Evolutionary conservation across 805 yeast species (phyloP), one percentile per base, ranked within the genome.

Genomic region (Yamadazyma tumulicola): DNA sequence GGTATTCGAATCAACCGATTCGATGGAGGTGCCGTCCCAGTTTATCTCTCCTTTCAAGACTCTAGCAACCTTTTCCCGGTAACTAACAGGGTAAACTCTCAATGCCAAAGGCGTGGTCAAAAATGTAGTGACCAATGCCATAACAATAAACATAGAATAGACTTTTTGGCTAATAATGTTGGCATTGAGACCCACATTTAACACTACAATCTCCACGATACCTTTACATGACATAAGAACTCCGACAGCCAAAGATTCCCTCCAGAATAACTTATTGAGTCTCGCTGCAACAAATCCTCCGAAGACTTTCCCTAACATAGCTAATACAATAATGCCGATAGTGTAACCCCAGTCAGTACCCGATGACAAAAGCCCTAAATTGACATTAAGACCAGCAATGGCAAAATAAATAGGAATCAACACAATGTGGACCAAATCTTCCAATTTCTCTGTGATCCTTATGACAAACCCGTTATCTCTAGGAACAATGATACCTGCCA

Each of bases 141-240:
- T 85, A 24, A 85, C 76, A 37, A 85, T 75, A 51, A 85, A 83
- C 89, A 85, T 85, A 12, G 89, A 80, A 54, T 76, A 85, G 1
- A 79, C 78, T 41, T 74, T 77, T 37, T 70, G 68, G 4, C 77
- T 65, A 32, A 85, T 76, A 35, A 85, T 85, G 0, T 75, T 74
- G 4, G 93, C 83, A 41, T 74, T 77, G 36, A 83, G 66, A 31
- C 95, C 95, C 16, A 81, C 77, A 26, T 75, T 78, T 44, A 84
- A 64, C 14, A 84, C 93, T 26, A 84, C 89, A 53, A 84, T 80
- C 57, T 84, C 94, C 16, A 84, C 93, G 43, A 84, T 82, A 57
- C 95, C 95, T 57, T 85, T 85, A 69, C 95, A 85, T 5, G 91
- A 82, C 93, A 85, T 85, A 46, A 85, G 65, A 16, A 82, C 73